A percentile compares a stretch with the other conserved stretches of the same genome.
Conservation (phyloP, 148 eudicot genomes). For the Rhododendron williamsianum region DNA sequence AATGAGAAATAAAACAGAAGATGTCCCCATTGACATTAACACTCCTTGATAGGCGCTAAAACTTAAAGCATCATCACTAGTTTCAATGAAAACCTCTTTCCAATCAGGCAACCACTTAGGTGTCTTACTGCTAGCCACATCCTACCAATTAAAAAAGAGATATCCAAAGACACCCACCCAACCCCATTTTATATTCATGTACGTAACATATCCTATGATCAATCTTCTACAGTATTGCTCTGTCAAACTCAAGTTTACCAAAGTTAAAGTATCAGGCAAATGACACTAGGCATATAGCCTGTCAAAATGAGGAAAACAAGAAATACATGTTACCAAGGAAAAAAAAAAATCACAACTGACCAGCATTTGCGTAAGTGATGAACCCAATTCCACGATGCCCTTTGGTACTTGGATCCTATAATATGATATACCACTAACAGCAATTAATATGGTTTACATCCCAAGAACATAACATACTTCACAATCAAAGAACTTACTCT, state of each 20-base stretch:
- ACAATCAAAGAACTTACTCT: not conserved
- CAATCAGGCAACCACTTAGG: not conserved
- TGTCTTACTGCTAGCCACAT: not conserved
- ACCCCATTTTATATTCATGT: not conserved
- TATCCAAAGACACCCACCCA: not conserved
- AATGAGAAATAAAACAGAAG: not conserved
- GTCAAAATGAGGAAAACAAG: not conserved
- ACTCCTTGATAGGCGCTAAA: not conserved
- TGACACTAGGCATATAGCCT: not conserved
- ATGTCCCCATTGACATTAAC: not conserved
- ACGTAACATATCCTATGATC: too few species aligned
- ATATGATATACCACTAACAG: not conserved
- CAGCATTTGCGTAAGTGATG: conserved; percentile 82
- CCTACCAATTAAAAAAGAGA: not conserved
- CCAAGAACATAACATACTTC: not conserved
- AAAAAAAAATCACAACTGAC: conserved; percentile 20
- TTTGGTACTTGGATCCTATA: conserved; percentile 80
- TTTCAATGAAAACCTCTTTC: not conserved
- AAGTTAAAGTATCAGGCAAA: not conserved
- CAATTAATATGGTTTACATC: not conserved
- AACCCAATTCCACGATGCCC: conserved; percentile 99
- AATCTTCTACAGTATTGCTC: too few species aligned
- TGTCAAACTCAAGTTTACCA: not conserved
- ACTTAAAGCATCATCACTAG: not conserved
- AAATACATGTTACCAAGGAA: not conserved